Conservation (phyloP, 805 yeast species). For the Lipomyces anomalus region DNA sequence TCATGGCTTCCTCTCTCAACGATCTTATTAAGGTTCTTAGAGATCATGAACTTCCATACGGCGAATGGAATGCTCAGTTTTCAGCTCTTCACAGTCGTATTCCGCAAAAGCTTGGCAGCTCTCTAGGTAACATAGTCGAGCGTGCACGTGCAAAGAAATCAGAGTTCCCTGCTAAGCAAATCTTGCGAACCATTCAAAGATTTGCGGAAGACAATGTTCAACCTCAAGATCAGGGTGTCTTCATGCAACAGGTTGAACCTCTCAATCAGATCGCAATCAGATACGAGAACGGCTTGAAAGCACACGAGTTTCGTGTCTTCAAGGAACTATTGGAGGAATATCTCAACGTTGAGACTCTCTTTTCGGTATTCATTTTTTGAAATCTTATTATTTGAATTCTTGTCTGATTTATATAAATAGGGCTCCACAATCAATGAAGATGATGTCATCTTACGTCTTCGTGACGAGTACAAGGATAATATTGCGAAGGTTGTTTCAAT, state of each 20-base stretch:
- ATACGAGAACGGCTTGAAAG: constrained; percentile 68
- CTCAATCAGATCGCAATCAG: constrained; percentile 62
- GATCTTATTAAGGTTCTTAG: constrained; percentile 66
- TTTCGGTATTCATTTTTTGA: constrained; percentile 38
- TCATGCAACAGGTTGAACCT: constrained; percentile 62
- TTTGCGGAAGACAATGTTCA: constrained; percentile 50
- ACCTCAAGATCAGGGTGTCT: constrained; percentile 39
- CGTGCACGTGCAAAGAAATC: constrained; percentile 60
- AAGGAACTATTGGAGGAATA: constrained; percentile 66
- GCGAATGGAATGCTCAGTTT: constrained; percentile 80
- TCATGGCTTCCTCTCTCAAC: constrained; percentile 77
- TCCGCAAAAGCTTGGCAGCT: constrained; percentile 68
- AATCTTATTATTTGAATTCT: neutral
- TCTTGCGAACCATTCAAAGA: constrained; percentile 66
- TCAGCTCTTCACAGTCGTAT: constrained; percentile 91
- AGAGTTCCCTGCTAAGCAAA: constrained; percentile 89
- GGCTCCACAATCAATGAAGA: constrained; percentile 78
- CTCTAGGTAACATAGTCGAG: constrained; percentile 58
- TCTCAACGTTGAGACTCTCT: constrained; percentile 68
- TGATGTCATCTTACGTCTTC: constrained; percentile 75
- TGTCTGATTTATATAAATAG: neutral
- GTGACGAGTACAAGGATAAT: constrained; percentile 81
- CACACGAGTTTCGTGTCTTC: constrained; percentile 77
- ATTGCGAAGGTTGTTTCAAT: constrained; percentile 60
- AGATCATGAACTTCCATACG: constrained; percentile 79